A percentile compares a stretch with the other conserved stretches of the same genome.
These are phyloP conservation scores for Handroanthus guayacan DNA, from an alignment of 257 asterid genomes.

Conservation along the genomic window DNA sequence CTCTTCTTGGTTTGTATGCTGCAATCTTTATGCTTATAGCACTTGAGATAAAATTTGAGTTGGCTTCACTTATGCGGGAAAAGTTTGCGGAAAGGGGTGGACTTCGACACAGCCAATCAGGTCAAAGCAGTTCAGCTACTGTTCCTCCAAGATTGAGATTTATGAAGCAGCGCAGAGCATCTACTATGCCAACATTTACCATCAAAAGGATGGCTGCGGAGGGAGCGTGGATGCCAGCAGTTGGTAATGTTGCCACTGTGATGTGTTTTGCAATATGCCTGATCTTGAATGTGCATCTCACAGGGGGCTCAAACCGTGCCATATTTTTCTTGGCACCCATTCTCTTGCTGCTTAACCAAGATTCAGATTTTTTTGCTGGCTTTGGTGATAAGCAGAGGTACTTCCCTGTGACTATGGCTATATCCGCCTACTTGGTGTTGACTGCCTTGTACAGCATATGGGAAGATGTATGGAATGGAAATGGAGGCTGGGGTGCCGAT, in stretches of 20 bases:
- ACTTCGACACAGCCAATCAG: constrained; percentile 72
- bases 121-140: constrained; percentile 67
- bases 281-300: constrained; percentile 78
- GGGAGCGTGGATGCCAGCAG: constrained; percentile 99
- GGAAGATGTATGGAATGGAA: constrained; percentile 93
- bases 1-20: constrained; percentile 93
- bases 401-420: constrained; percentile 82
- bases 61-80: constrained; percentile 86
- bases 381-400: constrained; percentile 98
- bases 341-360: constrained; percentile 87
- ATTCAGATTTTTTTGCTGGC: constrained; percentile 91
- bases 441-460: constrained; percentile 79
- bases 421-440: constrained; percentile 71
- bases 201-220: constrained; percentile 84
- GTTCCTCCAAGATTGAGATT: constrained; percentile 90
- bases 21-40: constrained; percentile 96
- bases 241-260: constrained; percentile 93
- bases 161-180: constrained; percentile 92
- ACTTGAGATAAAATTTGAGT: constrained; percentile 95
- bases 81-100: constrained; percentile 73
- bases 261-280: constrained; percentile 93
- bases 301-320: constrained; percentile 93
- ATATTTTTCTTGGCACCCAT: constrained; percentile 97
- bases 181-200: constrained; percentile 73
- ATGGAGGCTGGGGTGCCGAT: constrained; percentile 82